Conservation (phyloP, 177 flowering plant genomes). For the Telopea speciosissima region DNA sequence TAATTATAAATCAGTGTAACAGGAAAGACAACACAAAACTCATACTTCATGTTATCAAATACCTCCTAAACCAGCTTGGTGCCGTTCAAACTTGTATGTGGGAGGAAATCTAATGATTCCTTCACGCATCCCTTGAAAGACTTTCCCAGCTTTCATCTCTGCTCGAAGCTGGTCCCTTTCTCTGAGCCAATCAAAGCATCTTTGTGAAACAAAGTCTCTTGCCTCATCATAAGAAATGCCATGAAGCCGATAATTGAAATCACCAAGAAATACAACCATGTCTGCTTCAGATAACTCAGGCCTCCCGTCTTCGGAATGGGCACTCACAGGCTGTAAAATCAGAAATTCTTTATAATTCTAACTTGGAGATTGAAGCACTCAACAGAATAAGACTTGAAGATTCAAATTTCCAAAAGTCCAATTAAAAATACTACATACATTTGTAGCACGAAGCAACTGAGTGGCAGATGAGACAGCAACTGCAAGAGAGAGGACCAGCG, state of each 20-base stretch:
- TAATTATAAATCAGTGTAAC: not conserved
- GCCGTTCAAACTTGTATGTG: constrained; percentile 91
- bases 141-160: constrained; percentile 93
- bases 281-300: constrained; percentile 92
- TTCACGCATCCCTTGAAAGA: constrained; percentile 98
- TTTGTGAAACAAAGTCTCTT: constrained; percentile 91
- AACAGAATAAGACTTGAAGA: not conserved
- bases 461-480: constrained; percentile 66
- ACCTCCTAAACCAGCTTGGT: constrained; percentile 87
- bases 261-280: constrained; percentile 83
- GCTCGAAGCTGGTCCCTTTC: constrained; percentile 97
- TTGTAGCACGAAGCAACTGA: constrained; percentile 47
- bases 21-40: not conserved
- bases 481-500: constrained; percentile 54
- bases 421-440: constrained; percentile 37
- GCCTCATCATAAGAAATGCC: constrained; percentile 97
- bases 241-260: constrained; percentile 90
- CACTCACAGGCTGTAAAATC: constrained; percentile 31
- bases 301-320: constrained; percentile 50
- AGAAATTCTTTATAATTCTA: constrained; percentile 4
- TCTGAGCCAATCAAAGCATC: constrained; percentile 97
- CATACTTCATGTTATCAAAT: constrained; percentile 4
- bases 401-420: not conserved
- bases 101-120: constrained; percentile 90
- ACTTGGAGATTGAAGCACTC: not conserved